Conservation (phyloP, 2,329 filamentous ascomycete species). For the Pseudogymnoascus sp. region DNA sequence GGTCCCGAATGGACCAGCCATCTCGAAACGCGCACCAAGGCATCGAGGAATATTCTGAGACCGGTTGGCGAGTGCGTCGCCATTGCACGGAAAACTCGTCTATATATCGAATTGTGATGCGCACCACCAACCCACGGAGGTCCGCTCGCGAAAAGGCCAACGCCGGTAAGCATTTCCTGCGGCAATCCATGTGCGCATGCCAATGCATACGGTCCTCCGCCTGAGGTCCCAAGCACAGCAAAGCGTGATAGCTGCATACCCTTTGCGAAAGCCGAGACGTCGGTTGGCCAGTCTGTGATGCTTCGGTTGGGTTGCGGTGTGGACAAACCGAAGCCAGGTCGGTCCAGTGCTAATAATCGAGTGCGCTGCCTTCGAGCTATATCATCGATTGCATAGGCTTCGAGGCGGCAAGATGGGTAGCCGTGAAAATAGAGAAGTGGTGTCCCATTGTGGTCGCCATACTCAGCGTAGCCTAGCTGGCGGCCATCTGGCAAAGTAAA, state of each 20-base stretch:
- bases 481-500: conserved; percentile 35
- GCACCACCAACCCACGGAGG: neutral
- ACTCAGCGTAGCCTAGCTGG: conserved; percentile 35
- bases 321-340: conserved; percentile 38
- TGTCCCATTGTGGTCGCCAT: conserved; percentile 22
- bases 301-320: conserved; percentile 27
- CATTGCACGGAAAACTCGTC: neutral
- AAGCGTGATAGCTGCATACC: conserved; percentile 35
- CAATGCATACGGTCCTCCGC: conserved; percentile 40
- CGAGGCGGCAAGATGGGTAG: conserved; percentile 35
- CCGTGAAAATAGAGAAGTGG: conserved; percentile 37
- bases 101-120: neutral
- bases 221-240: conserved; percentile 38
- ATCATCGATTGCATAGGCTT: conserved; percentile 28
- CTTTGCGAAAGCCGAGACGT: conserved; percentile 34
- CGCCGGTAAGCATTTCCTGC: conserved; percentile 17
- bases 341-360: conserved; percentile 34
- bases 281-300: conserved; percentile 32
- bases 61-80: neutral
- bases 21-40: neutral
- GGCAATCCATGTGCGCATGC: conserved; percentile 36
- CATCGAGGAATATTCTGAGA: neutral
- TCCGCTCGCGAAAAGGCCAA: conserved; percentile 1
- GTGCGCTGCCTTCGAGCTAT: conserved; percentile 19
- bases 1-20: neutral